Evolutionary conservation across 768 basidiomycete species (phyloP), one percentile per base, ranked within the genome.

Genomic region (Boletellus ananiceps): DNA sequence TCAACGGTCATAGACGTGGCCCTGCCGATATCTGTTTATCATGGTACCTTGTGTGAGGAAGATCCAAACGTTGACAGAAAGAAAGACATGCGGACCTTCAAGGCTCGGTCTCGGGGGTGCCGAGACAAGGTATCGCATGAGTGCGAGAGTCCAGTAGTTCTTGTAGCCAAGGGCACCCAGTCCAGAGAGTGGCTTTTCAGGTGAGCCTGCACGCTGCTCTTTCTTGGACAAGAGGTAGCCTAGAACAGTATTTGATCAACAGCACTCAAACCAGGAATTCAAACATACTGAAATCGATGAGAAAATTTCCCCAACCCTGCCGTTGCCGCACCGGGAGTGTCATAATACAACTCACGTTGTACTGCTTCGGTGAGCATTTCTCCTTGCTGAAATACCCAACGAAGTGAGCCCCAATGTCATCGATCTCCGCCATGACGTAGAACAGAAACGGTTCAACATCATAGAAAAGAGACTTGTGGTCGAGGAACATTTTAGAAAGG

Each of bases 331-430:
- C 88, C 2, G 96, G 96, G 16, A 99, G 73, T 15, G 96, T 98
- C 94, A 99, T 97, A 64, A 99, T 99, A 74, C 96, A 99, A 68
- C 93, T 95, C 57, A 99, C 84, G 71, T 99, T 99, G 68, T 93
- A 93, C 62, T 93, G 89, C 70, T 93, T 93, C 47, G 87, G 86
- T 65, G 92, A 94, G 45, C 91, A 78, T 73, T 99, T 99, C 77
- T 99, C 96, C 69, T 99, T 99, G 71, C 88, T 91, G 66, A 99
- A 99, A 68, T 99, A 99, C 8, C 96, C 96, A 46, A 99, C 88
- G 62, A 99, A 99, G 46, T 88, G 84, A 25, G 93, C 87, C 6
- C 95, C 96, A 42, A 80, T 70, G 33, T 93, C 91, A 70, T 96
- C 91, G 49, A 80, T 77, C 64, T 96, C 90, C 4, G 95, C 88